Conservation (phyloP, 2,329 filamentous ascomycete species). For the Pseudocercospora cruenta region DNA sequence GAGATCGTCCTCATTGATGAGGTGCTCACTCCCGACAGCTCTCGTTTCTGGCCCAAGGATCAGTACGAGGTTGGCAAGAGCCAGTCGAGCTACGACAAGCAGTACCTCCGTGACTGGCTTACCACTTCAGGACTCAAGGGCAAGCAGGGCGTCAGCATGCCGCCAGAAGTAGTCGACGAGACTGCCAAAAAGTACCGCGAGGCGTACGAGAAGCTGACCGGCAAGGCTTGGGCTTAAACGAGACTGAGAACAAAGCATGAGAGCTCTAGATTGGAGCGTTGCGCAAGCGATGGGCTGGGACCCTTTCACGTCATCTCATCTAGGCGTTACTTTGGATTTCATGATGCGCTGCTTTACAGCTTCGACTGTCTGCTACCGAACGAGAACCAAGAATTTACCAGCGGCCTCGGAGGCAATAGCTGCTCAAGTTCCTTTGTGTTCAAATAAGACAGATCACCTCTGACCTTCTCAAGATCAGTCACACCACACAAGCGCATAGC, state of each 20-base stretch:
- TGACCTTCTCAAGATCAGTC: constrained; percentile 62
- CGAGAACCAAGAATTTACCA: constrained; percentile 21
- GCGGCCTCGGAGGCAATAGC: constrained; percentile 46
- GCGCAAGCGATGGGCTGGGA: background rate
- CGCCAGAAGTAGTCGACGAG: constrained; percentile 68
- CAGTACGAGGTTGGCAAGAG: constrained; percentile 72
- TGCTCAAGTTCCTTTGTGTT: constrained; percentile 59
- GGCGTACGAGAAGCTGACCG: constrained; percentile 67
- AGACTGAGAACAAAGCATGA: background rate
- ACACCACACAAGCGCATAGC: constrained; percentile 69
- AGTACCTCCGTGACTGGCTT: constrained; percentile 77
- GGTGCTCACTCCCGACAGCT: constrained; percentile 75
- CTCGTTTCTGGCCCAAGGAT: constrained; percentile 81
- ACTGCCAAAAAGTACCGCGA: constrained; percentile 76
- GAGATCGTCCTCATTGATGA: constrained; percentile 80
- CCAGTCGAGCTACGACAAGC: constrained; percentile 86
- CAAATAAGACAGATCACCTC: constrained; percentile 59
- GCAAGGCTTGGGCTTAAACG: constrained; percentile 6
- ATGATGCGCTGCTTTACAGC: constrained; percentile 14
- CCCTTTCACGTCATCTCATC: background rate
- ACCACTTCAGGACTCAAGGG: constrained; percentile 73
- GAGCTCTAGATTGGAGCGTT: background rate
- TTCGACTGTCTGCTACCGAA: constrained; percentile 26
- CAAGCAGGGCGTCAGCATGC: constrained; percentile 72
- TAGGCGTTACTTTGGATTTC: too few species aligned